Evolutionary conservation across 495 filamentous ascomycete genomes (phyloP).

Genomic region (Penicillium arizonense): DNA sequence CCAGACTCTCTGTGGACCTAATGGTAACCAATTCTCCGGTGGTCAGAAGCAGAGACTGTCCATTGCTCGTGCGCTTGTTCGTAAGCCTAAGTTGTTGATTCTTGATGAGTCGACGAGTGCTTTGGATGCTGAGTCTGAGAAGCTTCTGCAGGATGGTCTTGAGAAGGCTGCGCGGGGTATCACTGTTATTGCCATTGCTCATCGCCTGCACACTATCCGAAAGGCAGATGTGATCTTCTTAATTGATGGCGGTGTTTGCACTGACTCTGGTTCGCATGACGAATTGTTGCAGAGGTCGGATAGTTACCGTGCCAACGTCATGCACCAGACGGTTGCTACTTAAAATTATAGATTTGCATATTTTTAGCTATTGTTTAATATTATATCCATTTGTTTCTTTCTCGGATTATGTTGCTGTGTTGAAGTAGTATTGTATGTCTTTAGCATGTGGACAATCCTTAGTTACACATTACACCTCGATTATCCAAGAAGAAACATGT

Average conservation of each 20-base stretch:
- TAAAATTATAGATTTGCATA: slow-evolving; percentile 8
- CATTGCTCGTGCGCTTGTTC: slow-evolving; percentile 73
- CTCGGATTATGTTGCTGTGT: too few relatives aligned
- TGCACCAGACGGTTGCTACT: slow-evolving; percentile 40
- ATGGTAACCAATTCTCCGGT: slow-evolving; percentile 64
- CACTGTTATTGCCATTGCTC: slow-evolving; percentile 77
- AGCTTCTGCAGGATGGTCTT: slow-evolving; percentile 66
- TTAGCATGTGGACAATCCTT: too few relatives aligned
- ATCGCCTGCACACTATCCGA: slow-evolving; percentile 71
- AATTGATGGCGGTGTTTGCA: slow-evolving; percentile 63
- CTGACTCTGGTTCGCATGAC: slow-evolving; percentile 67
- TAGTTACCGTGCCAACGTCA: slow-evolving; percentile 56
- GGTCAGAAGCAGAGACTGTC: slow-evolving; percentile 76
- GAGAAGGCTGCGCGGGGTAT: slow-evolving; percentile 65
- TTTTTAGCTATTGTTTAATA: slow-evolving; percentile 4
- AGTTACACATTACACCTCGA: too few relatives aligned
- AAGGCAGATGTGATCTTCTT: slow-evolving; percentile 76
- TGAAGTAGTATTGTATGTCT: too few relatives aligned
- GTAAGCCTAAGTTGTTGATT: slow-evolving; percentile 66
- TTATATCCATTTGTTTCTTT: not conserved
- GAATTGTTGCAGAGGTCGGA: slow-evolving; percentile 60
- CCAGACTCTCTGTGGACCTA: slow-evolving; percentile 61
- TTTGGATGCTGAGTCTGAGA: slow-evolving; percentile 73
- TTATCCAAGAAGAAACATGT: too few relatives aligned
- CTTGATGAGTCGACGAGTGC: slow-evolving; percentile 78